A percentile compares a stretch with the other conserved stretches of the same genome.
phyloP scores from a whole-genome alignment of 805 yeast genomes.

The Lipomyces mesembrius region DNA sequence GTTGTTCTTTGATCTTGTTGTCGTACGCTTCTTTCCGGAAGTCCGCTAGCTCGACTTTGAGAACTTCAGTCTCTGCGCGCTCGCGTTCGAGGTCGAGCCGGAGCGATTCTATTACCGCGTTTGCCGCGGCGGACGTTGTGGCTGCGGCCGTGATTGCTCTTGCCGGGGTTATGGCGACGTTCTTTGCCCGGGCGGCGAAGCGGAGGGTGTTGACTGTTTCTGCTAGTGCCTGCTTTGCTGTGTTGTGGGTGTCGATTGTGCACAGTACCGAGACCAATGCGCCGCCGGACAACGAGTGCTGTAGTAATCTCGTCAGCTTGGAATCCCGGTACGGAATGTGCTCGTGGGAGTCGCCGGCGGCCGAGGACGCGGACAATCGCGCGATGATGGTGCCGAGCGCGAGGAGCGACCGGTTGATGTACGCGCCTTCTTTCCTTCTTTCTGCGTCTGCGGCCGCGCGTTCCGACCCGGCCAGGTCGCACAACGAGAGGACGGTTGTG shows the following conservation, averaged over 20 bases:
- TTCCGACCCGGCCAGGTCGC: constrained; percentile 98
- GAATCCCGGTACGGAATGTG: constrained; percentile 95
- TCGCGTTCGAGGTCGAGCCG: constrained; percentile 65
- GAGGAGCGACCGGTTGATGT: constrained; percentile 84
- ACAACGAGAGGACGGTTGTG: constrained; percentile 68
- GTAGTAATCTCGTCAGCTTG: constrained; percentile 83
- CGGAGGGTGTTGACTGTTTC: constrained; percentile 87
- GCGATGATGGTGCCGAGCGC: constrained; percentile 94
- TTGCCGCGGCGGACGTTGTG: constrained; percentile 47
- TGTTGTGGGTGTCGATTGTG: constrained; percentile 64
- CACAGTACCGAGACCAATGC: constrained; percentile 84
- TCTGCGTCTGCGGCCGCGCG: constrained; percentile 74
- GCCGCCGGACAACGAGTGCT: constrained; percentile 89
- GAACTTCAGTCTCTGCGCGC: constrained; percentile 54
- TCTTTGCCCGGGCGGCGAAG: constrained; percentile 92
- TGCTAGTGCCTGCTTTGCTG: constrained; percentile 61
- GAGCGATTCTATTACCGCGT: constrained; percentile 58
- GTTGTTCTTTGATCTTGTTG: constrained; percentile 14
- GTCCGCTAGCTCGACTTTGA: constrained; percentile 44
- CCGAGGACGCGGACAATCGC: constrained; percentile 56
- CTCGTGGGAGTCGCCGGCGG: constrained; percentile 12
- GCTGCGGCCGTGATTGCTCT: constrained; percentile 46
- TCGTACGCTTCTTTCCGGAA: constrained; percentile 28
- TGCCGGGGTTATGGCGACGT: constrained; percentile 71
- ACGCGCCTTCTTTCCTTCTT: constrained; percentile 91